Base-by-base conservation (phyloP, 2,329 filamentous ascomycete genomes). In the Colletotrichum sp. region DNA sequence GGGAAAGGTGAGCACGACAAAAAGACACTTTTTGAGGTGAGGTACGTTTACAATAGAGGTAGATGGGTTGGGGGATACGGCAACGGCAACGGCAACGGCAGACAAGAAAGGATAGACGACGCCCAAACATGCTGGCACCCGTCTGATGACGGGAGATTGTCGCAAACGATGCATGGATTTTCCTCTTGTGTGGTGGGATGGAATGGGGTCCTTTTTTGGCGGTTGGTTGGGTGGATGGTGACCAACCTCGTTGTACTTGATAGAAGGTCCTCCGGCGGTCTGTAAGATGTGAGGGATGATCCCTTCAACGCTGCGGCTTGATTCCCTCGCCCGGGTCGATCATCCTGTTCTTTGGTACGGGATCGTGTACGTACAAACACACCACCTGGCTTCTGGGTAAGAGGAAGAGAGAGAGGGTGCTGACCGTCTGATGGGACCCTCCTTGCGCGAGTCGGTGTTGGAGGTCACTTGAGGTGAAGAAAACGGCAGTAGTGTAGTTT, bases 71-170 rank as follows among this genome's bases (percentile, higher is more conserved):
- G 55, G 27, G 55, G 55, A 58, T 58, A 25, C 22, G 13, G 18
- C 55, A 28, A 27, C 55, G 55, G 25, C 27, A 60, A n/a, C n/a
- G 48, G 48, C 48, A 55, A 32, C 28, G 58, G 27, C 28, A 34
- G 58, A 15, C 27, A 0, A 61, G 27, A 61, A 25, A 61, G n/a
- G 58, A 61, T 28, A 61, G 28, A 55, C 34, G 55, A 70, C 56
- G 52, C 61, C 28, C 55, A 72, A 73, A 22, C 43, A 52, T 68
- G 70, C 58, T 58, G 52, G 56, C 64, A 60, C 10, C 72, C 72
- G 72, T 71, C 72, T 65, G 73, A 75, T 75, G 73, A 73, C 73
- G 73, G 64, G 73, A 72, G 64, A 73, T 65, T 52, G 64, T 69
- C 70, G 73, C 64, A 68, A 56, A 15, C 56, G 62, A 58, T 60